These are phyloP conservation scores for carrot (Daucus carota) DNA, from an alignment of 129 eudicot species.

Conservation along the genomic window DNA sequence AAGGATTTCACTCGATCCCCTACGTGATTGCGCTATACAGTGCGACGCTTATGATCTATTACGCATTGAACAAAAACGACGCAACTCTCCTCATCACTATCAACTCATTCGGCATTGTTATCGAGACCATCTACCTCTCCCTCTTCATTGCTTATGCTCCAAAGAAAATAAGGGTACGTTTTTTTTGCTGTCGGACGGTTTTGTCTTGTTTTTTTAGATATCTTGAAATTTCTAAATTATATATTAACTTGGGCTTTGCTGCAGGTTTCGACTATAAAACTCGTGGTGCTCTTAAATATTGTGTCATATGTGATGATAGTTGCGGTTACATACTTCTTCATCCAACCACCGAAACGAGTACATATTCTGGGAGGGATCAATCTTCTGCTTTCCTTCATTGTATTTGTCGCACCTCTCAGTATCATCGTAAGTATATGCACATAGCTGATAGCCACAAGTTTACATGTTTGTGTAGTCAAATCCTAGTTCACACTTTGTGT, in stretches of 20 bases:
- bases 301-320: slow-evolving; percentile 41
- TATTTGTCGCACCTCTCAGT: slow-evolving; percentile 66
- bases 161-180: slow-evolving; percentile 43
- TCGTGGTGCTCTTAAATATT: slow-evolving; percentile 39
- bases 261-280: slow-evolving; percentile 46
- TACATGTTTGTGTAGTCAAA: too few species aligned
- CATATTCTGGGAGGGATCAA: slow-evolving; percentile 65
- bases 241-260: slow-evolving; percentile 9
- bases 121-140: slow-evolving; percentile 54
- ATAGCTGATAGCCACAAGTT: too few species aligned
- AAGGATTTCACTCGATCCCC: slow-evolving; percentile 61
- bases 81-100: slow-evolving; percentile 56
- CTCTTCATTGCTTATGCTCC: slow-evolving; percentile 56
- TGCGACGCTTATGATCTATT: slow-evolving; percentile 56
- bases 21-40: slow-evolving; percentile 55
- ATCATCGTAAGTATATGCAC: slow-evolving; percentile 32
- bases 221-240: neutral
- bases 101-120: slow-evolving; percentile 50
- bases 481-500: too few species aligned
- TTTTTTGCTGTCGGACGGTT: too few species aligned
- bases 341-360: slow-evolving; percentile 31
- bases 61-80: slow-evolving; percentile 43
- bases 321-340: slow-evolving; percentile 36
- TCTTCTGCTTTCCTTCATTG: slow-evolving; percentile 41
- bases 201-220: too few species aligned